Percentiles rank a stretch among this genome's conserved stretches.
Conservation (phyloP, 2,329 filamentous ascomycete genomes). For the Corinectria fuckeliana region DNA sequence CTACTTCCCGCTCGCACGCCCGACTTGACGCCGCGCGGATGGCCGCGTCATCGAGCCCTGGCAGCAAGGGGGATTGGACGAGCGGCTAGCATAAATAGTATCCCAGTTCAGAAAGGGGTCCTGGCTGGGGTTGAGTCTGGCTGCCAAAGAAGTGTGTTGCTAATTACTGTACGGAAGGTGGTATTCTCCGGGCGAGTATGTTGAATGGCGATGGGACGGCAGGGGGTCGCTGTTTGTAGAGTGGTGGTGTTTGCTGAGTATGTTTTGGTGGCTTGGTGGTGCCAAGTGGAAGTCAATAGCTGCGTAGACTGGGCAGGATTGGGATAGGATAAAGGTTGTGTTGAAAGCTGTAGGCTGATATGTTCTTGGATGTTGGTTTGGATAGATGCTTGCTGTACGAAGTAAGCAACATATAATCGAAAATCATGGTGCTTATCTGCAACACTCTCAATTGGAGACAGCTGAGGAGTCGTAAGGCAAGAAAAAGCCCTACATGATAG, state of each 20-base stretch:
- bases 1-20: too few species aligned
- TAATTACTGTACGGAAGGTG: background rate
- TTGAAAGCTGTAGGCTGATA: background rate
- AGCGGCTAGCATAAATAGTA: background rate
- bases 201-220: slow-evolving; percentile 1
- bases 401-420: too few species aligned
- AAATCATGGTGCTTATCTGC: too few species aligned
- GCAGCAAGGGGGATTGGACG: slow-evolving; percentile 22
- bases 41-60: slow-evolving; percentile 36
- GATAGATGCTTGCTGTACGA: too few species aligned
- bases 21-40: slow-evolving; percentile 26
- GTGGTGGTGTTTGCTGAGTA: background rate
- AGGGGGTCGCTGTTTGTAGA: background rate
- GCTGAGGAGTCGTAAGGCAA: too few species aligned
- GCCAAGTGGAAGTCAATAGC: background rate
- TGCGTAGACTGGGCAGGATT: background rate
- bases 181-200: background rate
- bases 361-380: too few species aligned
- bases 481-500: too few species aligned
- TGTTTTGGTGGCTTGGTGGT: background rate
- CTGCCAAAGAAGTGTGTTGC: background rate
- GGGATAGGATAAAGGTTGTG: background rate
- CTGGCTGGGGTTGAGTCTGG: background rate
- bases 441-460: too few species aligned
- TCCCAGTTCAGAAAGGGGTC: background rate